A percentile compares a stretch with the other conserved stretches of the same genome.
phyloP scores from a whole-genome alignment of 2,329 filamentous ascomycete species.

The Aspergillus hortae region DNA sequence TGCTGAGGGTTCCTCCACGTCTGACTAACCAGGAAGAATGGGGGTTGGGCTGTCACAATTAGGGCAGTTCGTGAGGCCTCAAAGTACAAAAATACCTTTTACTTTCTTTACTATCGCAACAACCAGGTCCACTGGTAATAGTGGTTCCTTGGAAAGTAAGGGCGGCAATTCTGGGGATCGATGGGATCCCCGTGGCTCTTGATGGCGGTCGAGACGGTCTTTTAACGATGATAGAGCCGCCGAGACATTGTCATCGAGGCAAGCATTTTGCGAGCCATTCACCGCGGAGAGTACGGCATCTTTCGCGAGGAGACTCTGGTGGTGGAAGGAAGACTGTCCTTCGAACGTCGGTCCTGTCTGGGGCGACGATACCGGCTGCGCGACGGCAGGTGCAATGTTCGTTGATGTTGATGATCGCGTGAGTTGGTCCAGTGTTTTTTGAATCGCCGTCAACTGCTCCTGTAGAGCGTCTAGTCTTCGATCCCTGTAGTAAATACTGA shows the following conservation, averaged over 20 bases:
- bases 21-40: constrained; percentile 24
- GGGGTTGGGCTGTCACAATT: constrained; percentile 17
- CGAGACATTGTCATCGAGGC: constrained; percentile 18
- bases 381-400: constrained; percentile 1
- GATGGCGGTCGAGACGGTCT: constrained; percentile 15
- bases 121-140: constrained; percentile 18
- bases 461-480: constrained; percentile 15
- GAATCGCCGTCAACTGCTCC: constrained; percentile 16
- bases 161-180: background rate
- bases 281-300: constrained; percentile 22
- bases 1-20: constrained; percentile 21
- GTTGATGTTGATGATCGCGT: constrained; percentile 2
- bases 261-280: constrained; percentile 5
- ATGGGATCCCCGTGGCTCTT: background rate
- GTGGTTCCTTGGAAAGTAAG: constrained; percentile 1
- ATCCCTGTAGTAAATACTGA: constrained; percentile 10
- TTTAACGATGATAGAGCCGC: constrained; percentile 17
- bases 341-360: constrained; percentile 20
- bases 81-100: constrained; percentile 10
- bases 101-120: constrained; percentile 19
- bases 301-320: constrained; percentile 20
- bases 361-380: constrained; percentile 10
- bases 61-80: background rate
- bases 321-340: constrained; percentile 22
- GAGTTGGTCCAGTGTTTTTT: constrained; percentile 16